Evolutionary conservation across 495 filamentous ascomycete genomes (phyloP).

Genomic region (Trichoderma reesei): DNA sequence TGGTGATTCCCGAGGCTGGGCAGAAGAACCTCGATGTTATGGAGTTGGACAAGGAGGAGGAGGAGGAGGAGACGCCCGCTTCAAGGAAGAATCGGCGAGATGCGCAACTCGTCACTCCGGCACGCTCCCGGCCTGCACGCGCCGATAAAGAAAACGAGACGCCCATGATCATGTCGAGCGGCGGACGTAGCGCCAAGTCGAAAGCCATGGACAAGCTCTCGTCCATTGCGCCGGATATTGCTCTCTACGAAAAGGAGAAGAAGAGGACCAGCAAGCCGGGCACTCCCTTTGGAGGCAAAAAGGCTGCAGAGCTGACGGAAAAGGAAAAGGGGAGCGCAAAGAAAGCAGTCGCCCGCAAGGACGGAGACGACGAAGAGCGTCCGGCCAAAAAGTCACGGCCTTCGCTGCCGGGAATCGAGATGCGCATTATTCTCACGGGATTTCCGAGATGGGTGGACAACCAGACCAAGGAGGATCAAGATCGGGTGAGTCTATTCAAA

Average conservation of each 20-base stretch:
- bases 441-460: slow-evolving; percentile 66
- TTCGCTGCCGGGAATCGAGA: slow-evolving; percentile 45
- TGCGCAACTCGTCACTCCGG: slow-evolving; percentile 28
- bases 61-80: slow-evolving; percentile 5
- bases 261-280: slow-evolving; percentile 67
- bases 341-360: slow-evolving; percentile 19
- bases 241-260: slow-evolving; percentile 85
- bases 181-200: slow-evolving; percentile 79
- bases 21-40: slow-evolving; percentile 26
- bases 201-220: slow-evolving; percentile 68
- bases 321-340: slow-evolving; percentile 29
- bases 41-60: slow-evolving; percentile 21
- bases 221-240: slow-evolving; percentile 69
- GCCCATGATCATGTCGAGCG: slow-evolving; percentile 51
- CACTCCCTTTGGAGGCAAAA: slow-evolving; percentile 64
- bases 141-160: slow-evolving; percentile 81
- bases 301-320: slow-evolving; percentile 47
- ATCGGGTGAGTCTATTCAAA: slow-evolving; percentile 58
- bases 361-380: slow-evolving; percentile 29
- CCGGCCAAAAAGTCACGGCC: slow-evolving; percentile 55
- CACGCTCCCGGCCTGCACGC: slow-evolving; percentile 28
- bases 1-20: slow-evolving; percentile 17
- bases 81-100: slow-evolving; percentile 13
- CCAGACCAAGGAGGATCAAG: slow-evolving; percentile 59
- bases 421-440: slow-evolving; percentile 68